Conservation (phyloP, 2,329 filamentous ascomycete species). For the Exophiala viscosa region DNA sequence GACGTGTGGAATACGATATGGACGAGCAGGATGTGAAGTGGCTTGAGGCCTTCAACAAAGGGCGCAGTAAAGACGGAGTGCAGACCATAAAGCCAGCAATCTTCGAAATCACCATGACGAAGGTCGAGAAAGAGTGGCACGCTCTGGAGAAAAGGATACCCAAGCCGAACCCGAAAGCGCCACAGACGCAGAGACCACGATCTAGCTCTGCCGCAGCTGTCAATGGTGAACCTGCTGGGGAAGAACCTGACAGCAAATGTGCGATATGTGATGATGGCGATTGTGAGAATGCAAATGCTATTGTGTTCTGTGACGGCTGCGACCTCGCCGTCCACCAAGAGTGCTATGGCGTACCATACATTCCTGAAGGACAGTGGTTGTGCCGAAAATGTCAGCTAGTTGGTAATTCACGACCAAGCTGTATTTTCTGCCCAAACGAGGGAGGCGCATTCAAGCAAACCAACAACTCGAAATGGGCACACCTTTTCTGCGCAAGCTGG, state of each 20-base stretch:
- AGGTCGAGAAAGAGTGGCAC: conserved; percentile 99
- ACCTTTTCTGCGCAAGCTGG: conserved; percentile 96
- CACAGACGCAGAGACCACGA: conserved; percentile 85
- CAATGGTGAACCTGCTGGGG: conserved; percentile 82
- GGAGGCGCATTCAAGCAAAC: conserved; percentile 99
- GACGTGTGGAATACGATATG: conserved; percentile 97
- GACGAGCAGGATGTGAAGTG: conserved; percentile 98
- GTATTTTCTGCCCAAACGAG: conserved; percentile 96
- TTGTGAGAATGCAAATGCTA: conserved; percentile 98
- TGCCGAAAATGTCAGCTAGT: conserved; percentile 96
- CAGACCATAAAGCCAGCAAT: conserved; percentile 87
- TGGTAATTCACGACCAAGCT: conserved; percentile 85
- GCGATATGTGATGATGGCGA: conserved; percentile 99
- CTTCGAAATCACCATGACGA: conserved; percentile 97
- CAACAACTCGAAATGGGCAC: conserved; percentile 92
- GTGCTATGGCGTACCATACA: conserved; percentile 97
- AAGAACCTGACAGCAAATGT: conserved; percentile 96
- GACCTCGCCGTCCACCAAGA: conserved; percentile 97
- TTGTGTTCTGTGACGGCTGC: conserved; percentile 97
- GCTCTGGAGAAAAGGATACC: conserved; percentile 93
- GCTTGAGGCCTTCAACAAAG: conserved; percentile 77
- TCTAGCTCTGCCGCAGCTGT: conserved; percentile 93
- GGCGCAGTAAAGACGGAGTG: conserved; percentile 68
- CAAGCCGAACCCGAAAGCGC: conserved; percentile 93
- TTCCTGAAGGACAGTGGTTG: conserved; percentile 96